Base-by-base conservation (phyloP, 2,329 filamentous ascomycete species). In the Talaromyces piceae region DNA sequence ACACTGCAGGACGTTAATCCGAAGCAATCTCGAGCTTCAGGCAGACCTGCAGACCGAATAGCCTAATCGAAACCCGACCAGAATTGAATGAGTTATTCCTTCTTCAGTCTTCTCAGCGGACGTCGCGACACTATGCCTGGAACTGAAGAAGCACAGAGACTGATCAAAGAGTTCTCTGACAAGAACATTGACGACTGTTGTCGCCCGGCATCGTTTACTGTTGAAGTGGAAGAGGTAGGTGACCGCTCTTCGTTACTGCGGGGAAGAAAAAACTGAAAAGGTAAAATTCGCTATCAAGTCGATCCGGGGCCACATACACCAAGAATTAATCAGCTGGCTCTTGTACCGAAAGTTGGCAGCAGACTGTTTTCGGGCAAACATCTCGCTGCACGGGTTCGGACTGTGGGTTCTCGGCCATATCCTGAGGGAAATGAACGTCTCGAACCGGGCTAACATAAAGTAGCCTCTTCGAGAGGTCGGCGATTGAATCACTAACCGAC, bases 341-440 rank as follows among this genome's bases (percentile, higher is more conserved):
- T 58, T 61, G 53, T 61, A 50, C 45, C 57, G 59, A 23, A 61
- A 61, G 48, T 50, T 61, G 30, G 56, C 55, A 16, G 51, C 54
- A 2, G 59, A 61, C 46, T 61, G 59, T 43, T 48, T 43, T 27
- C 56, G 59, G 12, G 47, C 55, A 20, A 61, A 61, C 28, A 37
- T 61, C 25, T 28, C 54, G 5, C 52, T 61, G 41, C 59, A 61
- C 25, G 59, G 59, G 16, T 61, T 59, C 28, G 48, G 51, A 18
- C 54, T 61, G 59, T 61, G 55, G 20, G 53, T 51, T 39, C 18
- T 30, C 16, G 25, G 20, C 12, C 7, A 16, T 5, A 5, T 39
- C 23, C 22, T 7, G n/a, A n/a, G n/a, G n/a, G n/a, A n/a, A n/a
- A n/a, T n/a, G n/a, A n/a, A n/a, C 9, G 2, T 37, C 6, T 8